These are phyloP conservation scores for Pythium dissimile DNA, from an alignment of 352 stramenopile species.

Conservation along the genomic window DNA sequence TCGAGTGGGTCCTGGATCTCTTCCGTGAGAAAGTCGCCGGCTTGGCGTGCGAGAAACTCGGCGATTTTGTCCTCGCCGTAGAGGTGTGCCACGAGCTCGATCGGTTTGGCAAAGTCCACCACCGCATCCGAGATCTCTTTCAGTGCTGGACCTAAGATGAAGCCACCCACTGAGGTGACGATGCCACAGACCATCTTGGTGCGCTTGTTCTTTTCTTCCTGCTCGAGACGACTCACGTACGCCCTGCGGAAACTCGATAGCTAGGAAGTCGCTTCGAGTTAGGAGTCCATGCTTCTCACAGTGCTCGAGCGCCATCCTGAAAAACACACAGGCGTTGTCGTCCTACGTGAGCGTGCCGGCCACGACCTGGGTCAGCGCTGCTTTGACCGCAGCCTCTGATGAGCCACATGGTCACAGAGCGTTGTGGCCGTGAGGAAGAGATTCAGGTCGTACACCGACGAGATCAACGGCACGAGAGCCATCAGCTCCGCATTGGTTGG, in stretches of 20 bases:
- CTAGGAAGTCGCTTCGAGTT: neutral
- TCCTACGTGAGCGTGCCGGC: conserved; percentile 26
- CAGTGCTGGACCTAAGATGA: conserved; percentile 23
- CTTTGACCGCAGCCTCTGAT: no score
- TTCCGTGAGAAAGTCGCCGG: neutral
- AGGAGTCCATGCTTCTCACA: conserved; percentile 19
- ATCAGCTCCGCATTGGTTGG: conserved; percentile 5
- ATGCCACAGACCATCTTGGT: conserved; percentile 24
- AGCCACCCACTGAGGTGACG: conserved; percentile 16
- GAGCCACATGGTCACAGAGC: neutral
- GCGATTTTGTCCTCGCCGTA: conserved; percentile 19
- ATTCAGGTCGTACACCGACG: conserved; percentile 25
- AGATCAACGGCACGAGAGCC: conserved; percentile 23
- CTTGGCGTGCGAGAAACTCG: neutral
- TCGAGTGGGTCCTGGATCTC: conserved; percentile 1
- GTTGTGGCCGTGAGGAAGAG: neutral
- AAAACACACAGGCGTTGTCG: conserved; percentile 25
- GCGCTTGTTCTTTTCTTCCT: conserved; percentile 19
- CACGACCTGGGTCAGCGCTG: conserved; percentile 26
- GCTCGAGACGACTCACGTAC: conserved; percentile 6
- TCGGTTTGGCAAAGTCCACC: conserved; percentile 25
- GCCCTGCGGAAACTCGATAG: conserved; percentile 1
- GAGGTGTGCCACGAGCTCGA: conserved; percentile 18
- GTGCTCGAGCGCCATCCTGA: conserved; percentile 28
- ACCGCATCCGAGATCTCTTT: conserved; percentile 24